These are phyloP conservation scores for Gillenia trifoliata DNA, from an alignment of 306 rosid genomes.

Conservation along the genomic window DNA sequence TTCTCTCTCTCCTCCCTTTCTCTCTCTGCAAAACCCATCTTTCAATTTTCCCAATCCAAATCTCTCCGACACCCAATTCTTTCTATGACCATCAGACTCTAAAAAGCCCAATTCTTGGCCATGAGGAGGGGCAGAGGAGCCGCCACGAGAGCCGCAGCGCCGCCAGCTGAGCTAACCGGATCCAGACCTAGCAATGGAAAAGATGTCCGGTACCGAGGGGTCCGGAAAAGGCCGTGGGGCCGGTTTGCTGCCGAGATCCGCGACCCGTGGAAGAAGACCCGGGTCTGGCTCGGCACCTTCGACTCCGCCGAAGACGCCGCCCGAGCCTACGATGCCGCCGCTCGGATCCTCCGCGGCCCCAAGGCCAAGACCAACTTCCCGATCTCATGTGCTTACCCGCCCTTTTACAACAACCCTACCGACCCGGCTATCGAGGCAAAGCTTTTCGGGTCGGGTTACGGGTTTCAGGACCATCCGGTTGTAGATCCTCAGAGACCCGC, in stretches of 20 bases:
- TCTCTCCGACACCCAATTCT: not conserved
- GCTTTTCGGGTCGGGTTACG: slow-evolving; percentile 30
- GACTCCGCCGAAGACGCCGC: slow-evolving; percentile 87
- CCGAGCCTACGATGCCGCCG: slow-evolving; percentile 74
- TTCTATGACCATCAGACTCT: not conserved
- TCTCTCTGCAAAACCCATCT: not conserved
- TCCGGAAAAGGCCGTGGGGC: slow-evolving; percentile 84
- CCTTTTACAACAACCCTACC: slow-evolving; percentile 25
- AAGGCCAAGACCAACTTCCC: slow-evolving; percentile 80
- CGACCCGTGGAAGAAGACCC: slow-evolving; percentile 74
- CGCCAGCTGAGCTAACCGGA: slow-evolving; percentile 22
- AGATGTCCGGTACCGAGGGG: slow-evolving; percentile 69
- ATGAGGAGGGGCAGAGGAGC: slow-evolving; percentile 52
- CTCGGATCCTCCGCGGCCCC: slow-evolving; percentile 66
- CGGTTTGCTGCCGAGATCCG: slow-evolving; percentile 91
- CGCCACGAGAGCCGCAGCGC: slow-evolving; percentile 2
- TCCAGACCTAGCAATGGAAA: slow-evolving; percentile 27
- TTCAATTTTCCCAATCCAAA: not conserved
- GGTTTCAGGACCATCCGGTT: slow-evolving; percentile 30
- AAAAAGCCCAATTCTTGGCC: not conserved
- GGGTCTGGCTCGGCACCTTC: slow-evolving; percentile 87
- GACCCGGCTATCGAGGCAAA: slow-evolving; percentile 47
- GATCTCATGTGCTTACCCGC: slow-evolving; percentile 25
- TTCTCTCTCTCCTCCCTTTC: not conserved
- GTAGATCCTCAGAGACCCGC: slow-evolving; percentile 59